Conservation (phyloP, 208 protist species). For the Wallacemonas sp. region DNA sequence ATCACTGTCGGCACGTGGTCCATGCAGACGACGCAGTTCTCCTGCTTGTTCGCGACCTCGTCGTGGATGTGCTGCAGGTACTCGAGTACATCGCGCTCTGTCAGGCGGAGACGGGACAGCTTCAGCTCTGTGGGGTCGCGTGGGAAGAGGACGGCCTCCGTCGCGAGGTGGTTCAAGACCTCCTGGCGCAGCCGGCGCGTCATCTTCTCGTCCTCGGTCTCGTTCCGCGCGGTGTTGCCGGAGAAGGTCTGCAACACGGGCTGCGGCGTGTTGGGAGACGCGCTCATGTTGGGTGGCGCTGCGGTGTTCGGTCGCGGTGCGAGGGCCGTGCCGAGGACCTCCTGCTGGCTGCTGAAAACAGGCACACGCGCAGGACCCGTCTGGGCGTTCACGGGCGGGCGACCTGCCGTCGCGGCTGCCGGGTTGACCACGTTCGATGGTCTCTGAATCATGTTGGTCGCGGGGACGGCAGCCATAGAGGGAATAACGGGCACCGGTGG, state of each 20-base stretch:
- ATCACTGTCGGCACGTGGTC: constrained; percentile 81
- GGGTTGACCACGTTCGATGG: too few species aligned
- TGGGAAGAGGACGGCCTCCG: constrained; percentile 62
- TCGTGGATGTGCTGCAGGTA: constrained; percentile 84
- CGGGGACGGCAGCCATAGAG: not conserved
- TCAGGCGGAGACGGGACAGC: constrained; percentile 61
- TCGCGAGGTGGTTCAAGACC: constrained; percentile 62
- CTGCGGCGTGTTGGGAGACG: not conserved
- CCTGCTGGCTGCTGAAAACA: constrained; percentile 11
- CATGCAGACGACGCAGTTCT: constrained; percentile 86
- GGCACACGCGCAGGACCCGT: not conserved
- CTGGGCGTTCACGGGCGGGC: not conserved
- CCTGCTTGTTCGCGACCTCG: constrained; percentile 64
- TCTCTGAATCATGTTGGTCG: constrained; percentile 3
- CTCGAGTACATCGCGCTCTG: constrained; percentile 83
- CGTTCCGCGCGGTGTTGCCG: constrained; percentile 17
- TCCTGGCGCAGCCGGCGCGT: constrained; percentile 63
- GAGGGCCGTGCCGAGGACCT: not conserved
- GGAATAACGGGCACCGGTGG: not conserved
- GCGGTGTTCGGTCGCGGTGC: not conserved
- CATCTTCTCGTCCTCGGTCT: constrained; percentile 53
- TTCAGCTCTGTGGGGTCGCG: constrained; percentile 54
- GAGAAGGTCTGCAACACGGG: constrained; percentile 21
- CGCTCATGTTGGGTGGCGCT: not conserved
- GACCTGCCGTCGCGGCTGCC: too few species aligned